Evolutionary conservation across 768 basidiomycete species (phyloP).

Genomic region (Pulveroboletus frians): DNA sequence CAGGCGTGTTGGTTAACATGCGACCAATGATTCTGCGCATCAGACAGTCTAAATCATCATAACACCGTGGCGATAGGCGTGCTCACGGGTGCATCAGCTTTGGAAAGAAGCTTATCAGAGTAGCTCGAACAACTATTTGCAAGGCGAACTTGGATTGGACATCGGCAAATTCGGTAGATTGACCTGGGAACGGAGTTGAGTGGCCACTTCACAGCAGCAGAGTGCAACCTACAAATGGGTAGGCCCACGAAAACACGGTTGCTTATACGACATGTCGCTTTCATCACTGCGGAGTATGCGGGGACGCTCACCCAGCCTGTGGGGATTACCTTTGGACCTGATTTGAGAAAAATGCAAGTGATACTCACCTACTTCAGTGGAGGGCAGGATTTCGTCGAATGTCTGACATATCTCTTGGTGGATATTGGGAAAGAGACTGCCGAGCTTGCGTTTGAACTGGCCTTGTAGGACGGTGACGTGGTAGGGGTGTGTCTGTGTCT

Average conservation of each 20-base stretch:
- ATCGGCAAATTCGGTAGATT: conserved; percentile 33
- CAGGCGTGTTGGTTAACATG: conserved; percentile 30
- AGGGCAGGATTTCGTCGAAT: conserved; percentile 28
- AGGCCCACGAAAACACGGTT: conserved; percentile 40
- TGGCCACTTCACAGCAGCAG: not conserved
- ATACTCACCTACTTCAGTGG: conserved; percentile 16
- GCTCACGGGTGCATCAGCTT: conserved; percentile 32
- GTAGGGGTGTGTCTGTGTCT: conserved; percentile 31
- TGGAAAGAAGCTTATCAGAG: conserved; percentile 33
- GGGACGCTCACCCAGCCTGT: conserved; percentile 30
- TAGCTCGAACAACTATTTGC: conserved; percentile 29
- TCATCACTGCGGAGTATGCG: conserved; percentile 26
- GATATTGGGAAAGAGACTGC: conserved; percentile 29
- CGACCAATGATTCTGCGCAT: conserved; percentile 29
- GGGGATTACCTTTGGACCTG: conserved; percentile 1
- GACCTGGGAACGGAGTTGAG: conserved; percentile 25
- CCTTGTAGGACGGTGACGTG: conserved; percentile 31
- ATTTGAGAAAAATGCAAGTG: conserved; percentile 7
- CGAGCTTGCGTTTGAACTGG: conserved; percentile 34
- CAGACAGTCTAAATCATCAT: conserved; percentile 11
- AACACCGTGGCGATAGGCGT: conserved; percentile 2
- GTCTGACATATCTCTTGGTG: conserved; percentile 31
- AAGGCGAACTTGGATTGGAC: conserved; percentile 33
- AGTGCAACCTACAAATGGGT: conserved; percentile 31
- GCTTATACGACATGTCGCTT: conserved; percentile 33